Percentiles rank a stretch among this genome's conserved stretches.
These are phyloP conservation scores for Aspergillus puulaauensis DNA, from an alignment of 2,329 filamentous ascomycete genomes.

Conservation along the genomic window DNA sequence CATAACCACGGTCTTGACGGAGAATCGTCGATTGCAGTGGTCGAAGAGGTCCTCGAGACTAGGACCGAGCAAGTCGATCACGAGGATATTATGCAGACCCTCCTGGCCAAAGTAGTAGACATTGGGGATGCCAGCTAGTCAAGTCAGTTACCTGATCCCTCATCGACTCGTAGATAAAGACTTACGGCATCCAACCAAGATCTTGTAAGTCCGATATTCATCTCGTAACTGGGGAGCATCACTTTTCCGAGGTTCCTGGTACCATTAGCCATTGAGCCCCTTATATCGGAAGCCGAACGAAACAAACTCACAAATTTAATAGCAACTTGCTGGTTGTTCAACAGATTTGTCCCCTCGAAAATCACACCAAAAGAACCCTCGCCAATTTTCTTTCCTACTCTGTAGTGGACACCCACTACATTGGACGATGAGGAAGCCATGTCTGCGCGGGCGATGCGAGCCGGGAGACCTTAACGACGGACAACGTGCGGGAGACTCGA, in stretches of 20 bases:
- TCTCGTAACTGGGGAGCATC: slow-evolving; percentile 96
- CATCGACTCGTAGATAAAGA: slow-evolving; percentile 28
- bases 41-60: slow-evolving; percentile 97
- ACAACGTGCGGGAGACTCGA: slow-evolving; percentile 14
- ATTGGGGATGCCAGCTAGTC: slow-evolving; percentile 90
- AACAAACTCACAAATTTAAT: slow-evolving; percentile 87
- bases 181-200: slow-evolving; percentile 98
- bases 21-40: slow-evolving; percentile 91
- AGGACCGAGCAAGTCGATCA: slow-evolving; percentile 93
- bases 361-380: slow-evolving; percentile 98
- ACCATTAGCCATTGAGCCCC: slow-evolving; percentile 20
- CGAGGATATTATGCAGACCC: slow-evolving; percentile 96
- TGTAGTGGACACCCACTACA: slow-evolving; percentile 97
- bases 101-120: slow-evolving; percentile 99
- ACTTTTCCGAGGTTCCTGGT: slow-evolving; percentile 95
- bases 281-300: not conserved
- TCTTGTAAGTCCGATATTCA: slow-evolving; percentile 99
- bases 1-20: slow-evolving; percentile 98
- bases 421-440: slow-evolving; percentile 93
- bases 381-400: slow-evolving; percentile 98
- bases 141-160: slow-evolving; percentile 33
- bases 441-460: slow-evolving; percentile 9
- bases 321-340: slow-evolving; percentile 98
- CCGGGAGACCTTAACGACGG: slow-evolving; percentile 15
- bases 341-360: slow-evolving; percentile 95